Percentiles rank a stretch among this genome's conserved stretches.
Evolutionary conservation across 1,284 basidiomycete genomes (phyloP).

Genomic region (Apiotrichum brassicae): DNA sequence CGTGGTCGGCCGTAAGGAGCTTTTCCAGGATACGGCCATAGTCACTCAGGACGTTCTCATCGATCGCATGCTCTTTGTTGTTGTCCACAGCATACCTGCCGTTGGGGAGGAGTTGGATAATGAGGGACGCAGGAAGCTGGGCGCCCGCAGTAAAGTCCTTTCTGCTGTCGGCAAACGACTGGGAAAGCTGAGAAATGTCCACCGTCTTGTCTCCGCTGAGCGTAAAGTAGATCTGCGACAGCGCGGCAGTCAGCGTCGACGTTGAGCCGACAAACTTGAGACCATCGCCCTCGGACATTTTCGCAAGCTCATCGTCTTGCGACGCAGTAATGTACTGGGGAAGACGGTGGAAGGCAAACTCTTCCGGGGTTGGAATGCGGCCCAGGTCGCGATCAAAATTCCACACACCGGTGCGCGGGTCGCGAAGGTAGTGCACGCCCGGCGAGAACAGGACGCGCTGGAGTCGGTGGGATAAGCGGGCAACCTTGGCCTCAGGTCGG

Average conservation of each 20-base stretch:
- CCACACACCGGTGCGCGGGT: constrained; percentile 77
- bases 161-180: constrained; percentile 56
- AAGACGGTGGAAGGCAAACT: constrained; percentile 83
- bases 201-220: constrained; percentile 57
- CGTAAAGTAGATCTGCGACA: constrained; percentile 83
- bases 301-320: constrained; percentile 67
- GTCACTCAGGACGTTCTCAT: constrained; percentile 70
- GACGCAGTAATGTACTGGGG: constrained; percentile 75
- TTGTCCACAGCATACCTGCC: constrained; percentile 77
- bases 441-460: constrained; percentile 82
- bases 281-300: constrained; percentile 56
- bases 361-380: constrained; percentile 70
- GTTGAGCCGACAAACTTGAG: constrained; percentile 73
- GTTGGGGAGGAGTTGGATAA: constrained; percentile 51
- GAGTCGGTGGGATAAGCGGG: constrained; percentile 67
- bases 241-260: constrained; percentile 77
- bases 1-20: constrained; percentile 64
- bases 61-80: constrained; percentile 51
- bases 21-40: constrained; percentile 87
- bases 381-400: constrained; percentile 68
- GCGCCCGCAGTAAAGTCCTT: constrained; percentile 71
- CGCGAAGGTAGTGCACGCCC: constrained; percentile 85
- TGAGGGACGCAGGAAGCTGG: constrained; percentile 67
- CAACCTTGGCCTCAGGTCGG: constrained; percentile 48
- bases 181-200: constrained; percentile 57